phyloP scores from a whole-genome alignment of 805 yeast genomes.

The Monosporozyma yasuniensis region DNA sequence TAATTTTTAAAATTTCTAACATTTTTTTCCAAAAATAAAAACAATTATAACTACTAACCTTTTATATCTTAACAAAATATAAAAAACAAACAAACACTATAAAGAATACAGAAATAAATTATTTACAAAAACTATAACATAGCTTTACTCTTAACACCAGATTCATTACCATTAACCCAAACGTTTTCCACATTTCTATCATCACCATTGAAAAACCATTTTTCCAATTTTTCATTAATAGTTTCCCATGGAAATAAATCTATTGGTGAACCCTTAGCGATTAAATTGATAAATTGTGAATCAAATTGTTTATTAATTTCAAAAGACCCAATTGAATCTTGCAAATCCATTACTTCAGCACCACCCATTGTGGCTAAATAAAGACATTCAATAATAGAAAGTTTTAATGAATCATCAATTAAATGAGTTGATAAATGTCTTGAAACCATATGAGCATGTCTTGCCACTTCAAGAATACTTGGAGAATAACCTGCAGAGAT shows the following conservation, averaged over 20 bases:
- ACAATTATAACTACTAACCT: neutral
- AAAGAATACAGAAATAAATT: too few relatives aligned
- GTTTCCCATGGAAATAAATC: slow-evolving; percentile 70
- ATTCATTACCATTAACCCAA: slow-evolving; percentile 62
- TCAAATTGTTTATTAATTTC: slow-evolving; percentile 75
- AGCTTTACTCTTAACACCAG: slow-evolving; percentile 15
- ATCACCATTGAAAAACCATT: slow-evolving; percentile 92
- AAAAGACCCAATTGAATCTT: slow-evolving; percentile 56
- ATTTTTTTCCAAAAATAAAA: neutral
- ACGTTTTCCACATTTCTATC: slow-evolving; percentile 77
- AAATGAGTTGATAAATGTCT: slow-evolving; percentile 58
- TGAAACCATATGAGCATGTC: slow-evolving; percentile 64
- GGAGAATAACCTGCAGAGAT: slow-evolving; percentile 71
- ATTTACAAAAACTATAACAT: neutral
- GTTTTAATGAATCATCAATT: slow-evolving; percentile 32
- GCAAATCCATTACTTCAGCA: slow-evolving; percentile 61
- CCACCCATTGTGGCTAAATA: slow-evolving; percentile 87
- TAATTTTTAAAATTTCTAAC: neutral
- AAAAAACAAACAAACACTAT: neutral
- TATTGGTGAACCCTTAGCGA: slow-evolving; percentile 44
- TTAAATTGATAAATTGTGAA: slow-evolving; percentile 65
- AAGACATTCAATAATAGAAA: slow-evolving; percentile 62
- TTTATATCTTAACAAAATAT: neutral
- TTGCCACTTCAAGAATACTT: slow-evolving; percentile 53
- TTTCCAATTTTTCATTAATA: slow-evolving; percentile 45